phyloP scores from a whole-genome alignment of 176 grass and related monocot species.

The Phyllostachys edulis region DNA sequence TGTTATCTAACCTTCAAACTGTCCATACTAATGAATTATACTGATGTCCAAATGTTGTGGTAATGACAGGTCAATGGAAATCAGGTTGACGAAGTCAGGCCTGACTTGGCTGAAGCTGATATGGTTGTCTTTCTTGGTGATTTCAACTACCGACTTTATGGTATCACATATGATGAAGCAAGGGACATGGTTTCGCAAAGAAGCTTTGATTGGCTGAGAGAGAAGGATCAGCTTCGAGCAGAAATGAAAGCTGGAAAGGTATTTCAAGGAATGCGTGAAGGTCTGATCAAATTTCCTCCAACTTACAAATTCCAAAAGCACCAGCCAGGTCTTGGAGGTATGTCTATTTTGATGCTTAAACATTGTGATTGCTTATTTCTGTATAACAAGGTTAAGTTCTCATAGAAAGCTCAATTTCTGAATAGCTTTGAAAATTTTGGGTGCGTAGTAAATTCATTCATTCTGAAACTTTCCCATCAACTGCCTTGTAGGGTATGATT shows the following conservation, averaged over 20 bases:
- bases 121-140: conserved; percentile 96
- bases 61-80: conserved; percentile 67
- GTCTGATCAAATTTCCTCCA: conserved; percentile 93
- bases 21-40: conserved; percentile 20
- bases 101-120: conserved; percentile 86
- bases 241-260: conserved; percentile 95
- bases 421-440: not conserved
- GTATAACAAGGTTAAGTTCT: not conserved
- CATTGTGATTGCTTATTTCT: conserved; percentile 9
- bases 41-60: conserved; percentile 41
- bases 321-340: conserved; percentile 85
- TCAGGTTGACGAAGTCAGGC: conserved; percentile 73
- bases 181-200: conserved; percentile 98
- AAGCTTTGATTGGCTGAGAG: conserved; percentile 98
- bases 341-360: conserved; percentile 15
- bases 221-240: conserved; percentile 88
- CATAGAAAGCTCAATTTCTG: not conserved
- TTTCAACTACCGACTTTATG: conserved; percentile 93
- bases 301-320: conserved; percentile 97
- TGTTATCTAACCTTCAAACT: conserved; percentile 33
- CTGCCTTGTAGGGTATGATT: conserved; percentile 82
- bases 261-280: conserved; percentile 99
- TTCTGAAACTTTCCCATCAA: conserved; percentile 27
- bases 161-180: conserved; percentile 95
- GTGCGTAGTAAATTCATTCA: not conserved